Conservation (phyloP, 495 filamentous ascomycete genomes). For the Ramalina intermedia region DNA sequence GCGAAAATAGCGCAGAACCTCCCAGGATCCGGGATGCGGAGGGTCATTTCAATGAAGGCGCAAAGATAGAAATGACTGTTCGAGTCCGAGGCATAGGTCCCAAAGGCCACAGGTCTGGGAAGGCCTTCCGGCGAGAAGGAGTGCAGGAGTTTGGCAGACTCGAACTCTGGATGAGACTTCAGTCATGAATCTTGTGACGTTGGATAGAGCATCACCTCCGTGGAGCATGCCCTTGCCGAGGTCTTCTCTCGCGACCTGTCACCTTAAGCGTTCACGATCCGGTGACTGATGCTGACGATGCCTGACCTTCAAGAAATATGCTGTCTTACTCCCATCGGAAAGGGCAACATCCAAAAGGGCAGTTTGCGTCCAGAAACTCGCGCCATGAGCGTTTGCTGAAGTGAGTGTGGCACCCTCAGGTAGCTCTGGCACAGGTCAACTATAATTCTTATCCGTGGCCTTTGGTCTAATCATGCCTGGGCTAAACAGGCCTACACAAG, state of each 20-base stretch:
- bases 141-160: conserved; percentile 1
- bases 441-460: neutral
- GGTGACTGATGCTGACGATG: neutral
- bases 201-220: neutral
- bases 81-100: neutral
- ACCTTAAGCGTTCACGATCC: neutral
- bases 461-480: no score
- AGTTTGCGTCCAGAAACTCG: conserved; percentile 15
- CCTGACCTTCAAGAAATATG: conserved; percentile 13
- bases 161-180: conserved; percentile 2
- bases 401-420: conserved; percentile 2
- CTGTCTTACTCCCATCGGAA: conserved; percentile 1
- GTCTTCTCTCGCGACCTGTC: neutral
- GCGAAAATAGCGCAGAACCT: neutral
- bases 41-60: conserved; percentile 5
- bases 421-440: conserved; percentile 2
- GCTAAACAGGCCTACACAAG: no score
- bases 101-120: neutral
- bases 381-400: conserved; percentile 6
- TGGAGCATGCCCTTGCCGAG: neutral
- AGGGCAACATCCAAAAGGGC: conserved; percentile 7
- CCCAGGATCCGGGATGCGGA: conserved; percentile 3
- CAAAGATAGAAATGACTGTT: conserved; percentile 4
- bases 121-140: neutral
- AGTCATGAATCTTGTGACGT: neutral